Evolutionary conservation across 148 eudicot species (phyloP).

Genomic region (Chenopodium quinoa): DNA sequence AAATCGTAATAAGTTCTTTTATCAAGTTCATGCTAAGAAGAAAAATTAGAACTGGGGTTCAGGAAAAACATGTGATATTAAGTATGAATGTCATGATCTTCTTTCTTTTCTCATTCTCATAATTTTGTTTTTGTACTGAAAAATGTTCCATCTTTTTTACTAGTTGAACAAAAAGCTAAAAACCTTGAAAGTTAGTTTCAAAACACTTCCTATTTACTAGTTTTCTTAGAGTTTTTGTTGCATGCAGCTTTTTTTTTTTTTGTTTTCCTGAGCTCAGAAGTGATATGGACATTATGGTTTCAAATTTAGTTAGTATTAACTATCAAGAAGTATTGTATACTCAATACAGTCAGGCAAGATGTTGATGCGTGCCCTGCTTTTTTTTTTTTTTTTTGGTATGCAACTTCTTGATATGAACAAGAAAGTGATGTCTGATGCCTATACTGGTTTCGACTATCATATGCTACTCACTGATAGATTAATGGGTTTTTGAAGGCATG

Average conservation of each 20-base stretch:
- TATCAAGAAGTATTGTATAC: not conserved
- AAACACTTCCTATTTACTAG: not conserved
- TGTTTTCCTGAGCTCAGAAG: slow-evolving; percentile 2
- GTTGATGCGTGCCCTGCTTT: not conserved
- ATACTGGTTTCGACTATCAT: not conserved
- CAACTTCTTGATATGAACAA: not conserved
- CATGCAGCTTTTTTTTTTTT: not conserved
- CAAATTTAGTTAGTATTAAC: not conserved
- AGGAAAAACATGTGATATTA: not conserved
- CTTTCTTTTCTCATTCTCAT: not conserved
- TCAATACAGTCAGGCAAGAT: not conserved
- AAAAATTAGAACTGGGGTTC: not conserved
- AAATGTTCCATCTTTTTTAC: not conserved
- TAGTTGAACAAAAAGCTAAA: not conserved
- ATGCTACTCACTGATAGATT: slow-evolving; percentile 33
- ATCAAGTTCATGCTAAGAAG: not conserved
- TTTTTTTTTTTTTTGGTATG: slow-evolving; percentile 1
- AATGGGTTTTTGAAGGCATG: slow-evolving; percentile 78
- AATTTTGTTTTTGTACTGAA: not conserved
- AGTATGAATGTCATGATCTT: not conserved
- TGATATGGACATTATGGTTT: not conserved
- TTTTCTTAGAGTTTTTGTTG: slow-evolving; percentile 5
- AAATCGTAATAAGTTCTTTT: not conserved
- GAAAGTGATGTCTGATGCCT: slow-evolving; percentile 9
- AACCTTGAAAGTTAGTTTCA: not conserved